These are phyloP conservation scores for Bombardia bombarda DNA, from an alignment of 495 filamentous ascomycete species.

Conservation along the genomic window DNA sequence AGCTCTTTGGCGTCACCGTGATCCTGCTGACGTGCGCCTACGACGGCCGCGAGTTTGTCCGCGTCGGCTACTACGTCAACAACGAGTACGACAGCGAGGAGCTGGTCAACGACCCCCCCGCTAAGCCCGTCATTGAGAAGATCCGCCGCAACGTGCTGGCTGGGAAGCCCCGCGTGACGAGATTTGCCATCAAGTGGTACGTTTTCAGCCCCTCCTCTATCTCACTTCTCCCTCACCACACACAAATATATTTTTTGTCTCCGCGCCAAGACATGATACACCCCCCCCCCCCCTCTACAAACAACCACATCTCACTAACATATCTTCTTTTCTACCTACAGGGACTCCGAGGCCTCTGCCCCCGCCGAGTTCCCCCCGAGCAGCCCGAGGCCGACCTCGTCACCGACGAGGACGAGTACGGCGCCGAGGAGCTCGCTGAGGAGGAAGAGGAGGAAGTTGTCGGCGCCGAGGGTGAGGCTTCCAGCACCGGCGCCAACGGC, in stretches of 20 bases:
- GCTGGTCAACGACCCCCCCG: slow-evolving; percentile 75
- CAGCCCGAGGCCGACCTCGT: slow-evolving; percentile 88
- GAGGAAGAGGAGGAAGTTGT: slow-evolving; percentile 50
- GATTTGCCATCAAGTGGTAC: slow-evolving; percentile 99
- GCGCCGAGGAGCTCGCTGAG: slow-evolving; percentile 72
- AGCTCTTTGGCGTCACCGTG: slow-evolving; percentile 94
- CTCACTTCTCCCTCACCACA: background rate
- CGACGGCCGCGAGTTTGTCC: slow-evolving; percentile 92
- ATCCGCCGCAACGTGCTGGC: slow-evolving; percentile 87
- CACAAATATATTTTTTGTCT: background rate
- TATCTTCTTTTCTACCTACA: too few species aligned
- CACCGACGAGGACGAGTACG: slow-evolving; percentile 83
- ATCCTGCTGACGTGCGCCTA: slow-evolving; percentile 95
- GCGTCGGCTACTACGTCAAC: slow-evolving; percentile 98
- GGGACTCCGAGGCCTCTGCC: slow-evolving; percentile 93
- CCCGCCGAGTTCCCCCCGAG: slow-evolving; percentile 95
- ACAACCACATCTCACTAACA: slow-evolving; percentile 13
- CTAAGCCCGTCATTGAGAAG: slow-evolving; percentile 85
- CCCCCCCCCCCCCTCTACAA: too few species aligned
- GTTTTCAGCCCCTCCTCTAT: slow-evolving; percentile 7
- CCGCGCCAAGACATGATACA: background rate
- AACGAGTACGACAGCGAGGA: slow-evolving; percentile 96
- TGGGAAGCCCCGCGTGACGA: slow-evolving; percentile 93
- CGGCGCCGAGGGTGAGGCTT: slow-evolving; percentile 39
- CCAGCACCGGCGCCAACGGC: slow-evolving; percentile 33